Percentiles rank a stretch among this genome's conserved stretches.
Conservation (phyloP, 768 basidiomycete species). For the Calocera viscosa region DNA sequence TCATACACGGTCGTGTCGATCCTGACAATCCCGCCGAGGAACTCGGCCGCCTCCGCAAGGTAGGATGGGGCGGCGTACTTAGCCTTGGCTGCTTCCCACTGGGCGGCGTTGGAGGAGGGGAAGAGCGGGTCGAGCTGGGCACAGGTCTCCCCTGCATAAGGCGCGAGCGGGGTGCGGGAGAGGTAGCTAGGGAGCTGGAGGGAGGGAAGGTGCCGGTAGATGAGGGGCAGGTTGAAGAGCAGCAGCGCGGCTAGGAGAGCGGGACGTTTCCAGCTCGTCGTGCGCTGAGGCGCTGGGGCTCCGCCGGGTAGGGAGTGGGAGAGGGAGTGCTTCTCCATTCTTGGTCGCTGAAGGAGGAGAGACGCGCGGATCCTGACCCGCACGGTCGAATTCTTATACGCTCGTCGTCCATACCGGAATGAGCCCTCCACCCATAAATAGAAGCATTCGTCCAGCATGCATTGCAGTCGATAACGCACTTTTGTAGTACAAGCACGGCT, state of each 20-base stretch:
- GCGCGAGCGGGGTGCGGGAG: background rate
- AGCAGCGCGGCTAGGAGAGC: background rate
- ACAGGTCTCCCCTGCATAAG: background rate
- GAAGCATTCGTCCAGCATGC: no score
- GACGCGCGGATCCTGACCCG: no score
- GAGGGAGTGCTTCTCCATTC: no score
- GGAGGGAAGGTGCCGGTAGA: background rate
- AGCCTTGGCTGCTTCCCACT: background rate
- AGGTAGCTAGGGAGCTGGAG: background rate
- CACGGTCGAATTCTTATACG: no score
- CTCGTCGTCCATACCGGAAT: no score
- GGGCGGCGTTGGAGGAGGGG: background rate
- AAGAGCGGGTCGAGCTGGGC: background rate
- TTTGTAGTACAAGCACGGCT: background rate
- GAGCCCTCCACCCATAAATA: background rate
- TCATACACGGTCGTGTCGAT: background rate
- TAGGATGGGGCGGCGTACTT: background rate
- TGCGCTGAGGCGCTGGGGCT: background rate
- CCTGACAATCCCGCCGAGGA: background rate
- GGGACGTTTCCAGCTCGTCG: background rate
- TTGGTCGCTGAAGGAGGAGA: no score
- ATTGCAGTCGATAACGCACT: no score
- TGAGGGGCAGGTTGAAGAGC: background rate
- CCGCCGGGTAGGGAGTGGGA: background rate
- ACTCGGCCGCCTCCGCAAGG: background rate